Evolutionary conservation across 352 stramenopile genomes (phyloP), one percentile per base, ranked within the genome.

Genomic region (Thraustotheca clavata): DNA sequence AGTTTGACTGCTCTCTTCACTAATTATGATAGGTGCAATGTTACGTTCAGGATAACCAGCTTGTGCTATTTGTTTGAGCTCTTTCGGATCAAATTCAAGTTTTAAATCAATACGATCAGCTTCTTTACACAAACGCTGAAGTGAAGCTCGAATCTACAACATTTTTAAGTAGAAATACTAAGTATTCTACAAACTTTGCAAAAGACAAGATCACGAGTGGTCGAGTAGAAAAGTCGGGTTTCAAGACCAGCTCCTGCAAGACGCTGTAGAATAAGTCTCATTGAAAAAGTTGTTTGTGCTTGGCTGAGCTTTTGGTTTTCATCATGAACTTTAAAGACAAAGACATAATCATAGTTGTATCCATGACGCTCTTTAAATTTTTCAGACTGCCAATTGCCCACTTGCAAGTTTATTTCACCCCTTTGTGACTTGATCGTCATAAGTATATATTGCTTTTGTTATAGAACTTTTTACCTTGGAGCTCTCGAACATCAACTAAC

Each of bases 211-310:
- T 84, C 76, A 55, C 80, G 79, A 49, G 83, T 72, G 3, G 71
- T 60, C 16, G 80, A 87, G 75, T 89, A 89, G 46, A 87, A 89
- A 77, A 89, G 87, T 69, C 88, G 88, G 76, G 80, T 89, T 73
- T 89, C 80, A 16, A 89, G 86, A 57, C 80, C 80, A 32, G 76
- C 80, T 33, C 71, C 71, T 26, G 79, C 80, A 55, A 89, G 69
- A 22, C 80, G 72, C 67, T 89, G 77, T 33, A 89, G 73, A 31
- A 89, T 77, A 12, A 69, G 78, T 67, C 80, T 78, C 80, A 89
- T 89, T 52, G 76, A 86, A 52, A 72, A 73, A 35, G 88, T 76
- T 67, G 88, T 89, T 59, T 89, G 80, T 36, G 55, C 35, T 27
- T 76, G 55, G 59, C 68, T 71, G n/a, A n/a, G n/a, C n/a, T n/a